Evolutionary conservation across 768 basidiomycete genomes (phyloP), one percentile per base, ranked within the genome.

Genomic region (Scleroderma bovista): DNA sequence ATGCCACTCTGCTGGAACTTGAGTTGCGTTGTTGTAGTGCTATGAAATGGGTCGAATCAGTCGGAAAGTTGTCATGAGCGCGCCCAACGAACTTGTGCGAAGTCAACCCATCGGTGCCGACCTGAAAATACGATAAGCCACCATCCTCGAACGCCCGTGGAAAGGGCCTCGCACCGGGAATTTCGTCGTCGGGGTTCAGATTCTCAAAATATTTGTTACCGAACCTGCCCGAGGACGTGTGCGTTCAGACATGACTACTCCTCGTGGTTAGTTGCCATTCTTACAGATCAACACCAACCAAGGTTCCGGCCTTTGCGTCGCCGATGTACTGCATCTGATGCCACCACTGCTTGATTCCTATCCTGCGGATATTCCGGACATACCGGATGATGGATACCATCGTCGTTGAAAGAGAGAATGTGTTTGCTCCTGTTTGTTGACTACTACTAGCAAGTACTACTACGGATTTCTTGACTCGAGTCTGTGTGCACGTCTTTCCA

Each of bases 101-200:
- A 92, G 72, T 98, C 95, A 38, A 98, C 84, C 95, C 95, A 98
- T 68, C 95, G 81, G 64, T 96, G 93, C 58, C 95, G 89, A 60
- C 94, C 93, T 90, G 65, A 41, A 22, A 43, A 58, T 13, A 10
- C 26, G 13, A 43, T 54, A 0, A 44, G 34, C 31, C 45, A 19
- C 44, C 6, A 51, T 51, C 40, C 24, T 22, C 13, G 24, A 47
- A 17, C 34, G 50, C 11, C 2, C n/a, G 9, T 44, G 29, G 12
- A 33, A 23, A 11, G 29, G 39, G n/a, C n/a, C 11, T 69, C 79
- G 34, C 53, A 89, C 92, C 93, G 48, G 93, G 93, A 41, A 94
- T 69, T 65, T 97, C 93, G 59, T 95, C 88, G 56, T 84, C 79
- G 24, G 80, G 76, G 62, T 94, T 89, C 66, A 83, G 64, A 70